Evolutionary conservation across 2,329 filamentous ascomycete genomes (phyloP).

Genomic region (Aureobasidium sp.): DNA sequence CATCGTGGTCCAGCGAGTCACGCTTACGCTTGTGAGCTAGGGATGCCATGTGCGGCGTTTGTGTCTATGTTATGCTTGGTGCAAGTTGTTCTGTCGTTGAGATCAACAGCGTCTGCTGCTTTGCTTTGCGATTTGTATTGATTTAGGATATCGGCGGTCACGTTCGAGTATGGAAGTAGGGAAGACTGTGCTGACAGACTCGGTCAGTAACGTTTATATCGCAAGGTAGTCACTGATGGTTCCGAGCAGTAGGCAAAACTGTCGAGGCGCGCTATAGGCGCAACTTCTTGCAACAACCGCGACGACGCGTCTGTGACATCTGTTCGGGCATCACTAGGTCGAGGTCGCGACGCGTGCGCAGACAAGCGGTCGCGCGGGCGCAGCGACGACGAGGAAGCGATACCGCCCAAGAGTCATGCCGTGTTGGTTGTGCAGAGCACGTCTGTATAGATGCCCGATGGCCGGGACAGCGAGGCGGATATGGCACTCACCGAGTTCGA

Average conservation of each 20-base stretch:
- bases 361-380: not conserved
- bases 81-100: not conserved
- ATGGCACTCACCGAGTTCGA: not conserved
- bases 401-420: not conserved
- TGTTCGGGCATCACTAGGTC: not conserved
- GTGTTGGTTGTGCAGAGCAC: not conserved
- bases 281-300: not conserved
- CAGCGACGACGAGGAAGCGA: not conserved
- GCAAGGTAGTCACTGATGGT: not conserved
- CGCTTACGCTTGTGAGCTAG: slow-evolving; percentile 38
- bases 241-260: not conserved
- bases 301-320: not conserved
- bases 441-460: not conserved
- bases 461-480: not conserved
- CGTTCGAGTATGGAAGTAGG: not conserved
- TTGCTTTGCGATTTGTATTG: not conserved
- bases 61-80: not conserved
- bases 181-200: not conserved
- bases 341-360: not conserved
- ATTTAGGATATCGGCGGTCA: not conserved
- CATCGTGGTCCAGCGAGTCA: slow-evolving; percentile 35
- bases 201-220: not conserved
- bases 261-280: not conserved
- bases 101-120: not conserved
- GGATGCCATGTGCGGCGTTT: slow-evolving; percentile 17